Conservation (phyloP, 1,284 basidiomycete genomes). For the Rhodotorula sp. region DNA sequence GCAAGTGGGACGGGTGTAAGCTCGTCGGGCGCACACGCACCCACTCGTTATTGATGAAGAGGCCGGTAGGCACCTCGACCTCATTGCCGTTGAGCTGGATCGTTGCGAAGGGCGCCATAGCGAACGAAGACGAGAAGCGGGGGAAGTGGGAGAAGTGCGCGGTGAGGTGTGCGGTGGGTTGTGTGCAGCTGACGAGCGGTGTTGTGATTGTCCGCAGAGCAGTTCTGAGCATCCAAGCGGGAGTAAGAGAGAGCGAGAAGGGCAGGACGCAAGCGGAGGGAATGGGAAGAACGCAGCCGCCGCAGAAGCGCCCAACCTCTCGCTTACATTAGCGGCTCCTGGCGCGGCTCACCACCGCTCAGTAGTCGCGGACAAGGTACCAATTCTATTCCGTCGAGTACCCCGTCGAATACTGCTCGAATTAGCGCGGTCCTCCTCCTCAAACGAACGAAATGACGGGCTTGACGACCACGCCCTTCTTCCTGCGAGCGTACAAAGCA, state of each 20-base stretch:
- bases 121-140: not conserved
- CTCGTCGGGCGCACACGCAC: not conserved
- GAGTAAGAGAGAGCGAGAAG: no score
- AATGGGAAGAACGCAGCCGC: no score
- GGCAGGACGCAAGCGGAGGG: no score
- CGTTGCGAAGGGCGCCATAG: conserved; percentile 10
- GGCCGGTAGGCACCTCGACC: conserved; percentile 14
- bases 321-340: no score
- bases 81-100: conserved; percentile 17
- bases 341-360: no score
- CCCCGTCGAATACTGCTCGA: no score
- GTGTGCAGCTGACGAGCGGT: not conserved
- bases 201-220: no score
- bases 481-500: conserved; percentile 4
- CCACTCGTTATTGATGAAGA: conserved; percentile 37
- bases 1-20: not conserved
- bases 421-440: no score
- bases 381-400: no score
- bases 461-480: conserved; percentile 33
- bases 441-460: conserved; percentile 30
- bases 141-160: not conserved
- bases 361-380: no score
- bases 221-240: no score
- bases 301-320: no score
- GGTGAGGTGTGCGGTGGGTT: not conserved